Evolutionary conservation across 768 basidiomycete genomes (phyloP).

Genomic region (Calocera viscosa): DNA sequence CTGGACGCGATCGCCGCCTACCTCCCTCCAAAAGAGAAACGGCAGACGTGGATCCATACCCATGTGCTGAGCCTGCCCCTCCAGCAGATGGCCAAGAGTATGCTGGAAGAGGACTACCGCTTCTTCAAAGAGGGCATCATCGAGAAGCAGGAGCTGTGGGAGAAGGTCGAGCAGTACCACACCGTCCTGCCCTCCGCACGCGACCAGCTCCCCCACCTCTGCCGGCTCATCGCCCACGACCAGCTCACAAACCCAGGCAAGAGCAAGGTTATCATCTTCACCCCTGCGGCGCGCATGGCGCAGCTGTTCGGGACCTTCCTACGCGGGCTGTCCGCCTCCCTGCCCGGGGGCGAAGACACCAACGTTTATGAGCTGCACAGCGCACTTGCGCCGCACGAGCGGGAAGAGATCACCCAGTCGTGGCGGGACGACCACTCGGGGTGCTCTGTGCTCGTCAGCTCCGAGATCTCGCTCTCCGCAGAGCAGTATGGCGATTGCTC

Average conservation of each 20-base stretch:
- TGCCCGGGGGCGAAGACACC: constrained; percentile 43
- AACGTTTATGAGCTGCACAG: constrained; percentile 73
- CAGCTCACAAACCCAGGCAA: constrained; percentile 54
- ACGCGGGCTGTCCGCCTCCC: constrained; percentile 33
- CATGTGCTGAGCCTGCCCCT: constrained; percentile 70
- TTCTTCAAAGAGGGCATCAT: constrained; percentile 64
- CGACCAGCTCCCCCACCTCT: constrained; percentile 64
- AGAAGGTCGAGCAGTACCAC: constrained; percentile 58
- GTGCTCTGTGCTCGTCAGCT: constrained; percentile 61
- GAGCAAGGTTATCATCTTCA: constrained; percentile 72
- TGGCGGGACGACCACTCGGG: constrained; percentile 46
- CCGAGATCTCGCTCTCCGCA: constrained; percentile 79
- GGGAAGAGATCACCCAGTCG: constrained; percentile 42
- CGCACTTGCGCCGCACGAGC: constrained; percentile 47
- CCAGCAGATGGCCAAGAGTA: constrained; percentile 50
- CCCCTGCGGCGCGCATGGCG: constrained; percentile 75
- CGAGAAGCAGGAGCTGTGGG: constrained; percentile 36
- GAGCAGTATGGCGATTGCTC: constrained; percentile 83
- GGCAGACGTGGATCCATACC: constrained; percentile 89
- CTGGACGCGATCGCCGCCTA: constrained; percentile 55
- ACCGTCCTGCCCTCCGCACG: constrained; percentile 54
- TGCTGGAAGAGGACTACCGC: constrained; percentile 46
- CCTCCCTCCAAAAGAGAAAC: constrained; percentile 48
- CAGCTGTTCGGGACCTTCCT: constrained; percentile 59
- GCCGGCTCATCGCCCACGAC: constrained; percentile 76